These are phyloP conservation scores for Tolypocladium amazonense DNA, from an alignment of 2,329 filamentous ascomycete genomes.

Conservation along the genomic window DNA sequence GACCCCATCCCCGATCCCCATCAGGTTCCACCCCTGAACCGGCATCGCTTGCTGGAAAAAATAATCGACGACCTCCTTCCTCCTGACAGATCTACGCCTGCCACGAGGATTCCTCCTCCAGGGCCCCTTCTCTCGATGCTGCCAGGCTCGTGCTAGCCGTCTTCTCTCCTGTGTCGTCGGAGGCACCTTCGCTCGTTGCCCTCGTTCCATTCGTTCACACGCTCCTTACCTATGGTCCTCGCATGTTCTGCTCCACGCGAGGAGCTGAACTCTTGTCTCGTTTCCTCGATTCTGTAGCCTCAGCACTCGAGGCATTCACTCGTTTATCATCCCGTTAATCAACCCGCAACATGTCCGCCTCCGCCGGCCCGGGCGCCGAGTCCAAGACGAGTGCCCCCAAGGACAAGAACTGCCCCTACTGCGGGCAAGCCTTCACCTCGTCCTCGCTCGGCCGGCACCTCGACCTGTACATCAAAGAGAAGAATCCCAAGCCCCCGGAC, in stretches of 20 bases:
- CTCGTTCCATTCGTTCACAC: neutral
- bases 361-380: constrained; percentile 22
- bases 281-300: constrained; percentile 2
- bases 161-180: neutral
- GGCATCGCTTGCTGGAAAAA: constrained; percentile 8
- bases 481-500: constrained; percentile 80
- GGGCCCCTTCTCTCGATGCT: neutral
- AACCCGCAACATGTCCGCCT: constrained; percentile 18
- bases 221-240: constrained; percentile 4
- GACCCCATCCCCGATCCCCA: neutral
- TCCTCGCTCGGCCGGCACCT: constrained; percentile 88
- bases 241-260: constrained; percentile 4
- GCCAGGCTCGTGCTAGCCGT: neutral
- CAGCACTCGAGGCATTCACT: constrained; percentile 4
- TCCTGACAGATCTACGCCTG: constrained; percentile 4
- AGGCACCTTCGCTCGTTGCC: neutral
- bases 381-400: constrained; percentile 46
- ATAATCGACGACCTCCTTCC: constrained; percentile 7
- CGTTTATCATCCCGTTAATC: constrained; percentile 1
- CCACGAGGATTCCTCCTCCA: neutral
- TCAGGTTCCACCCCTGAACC: constrained; percentile 14
- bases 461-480: constrained; percentile 87
- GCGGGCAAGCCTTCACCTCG: constrained; percentile 81
- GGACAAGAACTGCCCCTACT: constrained; percentile 83
- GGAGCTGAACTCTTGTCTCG: constrained; percentile 2